These are phyloP conservation scores for Phytophthora crassamura DNA, from an alignment of 352 stramenopile species.

Conservation along the genomic window DNA sequence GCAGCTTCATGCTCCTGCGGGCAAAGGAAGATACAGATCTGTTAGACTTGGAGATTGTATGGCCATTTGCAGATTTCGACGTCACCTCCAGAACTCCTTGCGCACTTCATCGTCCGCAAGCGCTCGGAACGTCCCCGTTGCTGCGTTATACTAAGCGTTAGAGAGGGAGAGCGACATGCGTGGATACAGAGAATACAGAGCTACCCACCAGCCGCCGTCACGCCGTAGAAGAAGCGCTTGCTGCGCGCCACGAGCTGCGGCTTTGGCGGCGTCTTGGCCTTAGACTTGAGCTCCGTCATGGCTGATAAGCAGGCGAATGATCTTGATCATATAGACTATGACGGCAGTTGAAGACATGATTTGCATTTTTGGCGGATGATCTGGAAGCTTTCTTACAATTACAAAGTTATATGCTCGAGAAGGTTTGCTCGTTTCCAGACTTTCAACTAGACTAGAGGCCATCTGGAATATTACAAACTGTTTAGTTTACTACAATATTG, in stretches of 20 bases:
- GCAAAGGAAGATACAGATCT: neutral
- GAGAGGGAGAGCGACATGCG: neutral
- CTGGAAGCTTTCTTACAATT: too few relatives aligned
- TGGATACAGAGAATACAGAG: neutral
- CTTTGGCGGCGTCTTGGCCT: conserved; percentile 3
- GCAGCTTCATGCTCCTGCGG: conserved; percentile 51
- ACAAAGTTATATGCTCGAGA: too few relatives aligned
- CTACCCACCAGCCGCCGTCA: conserved; percentile 34
- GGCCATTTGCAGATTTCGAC: neutral
- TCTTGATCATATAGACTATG: too few relatives aligned
- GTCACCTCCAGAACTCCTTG: conserved; percentile 54
- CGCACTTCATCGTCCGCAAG: conserved; percentile 51
- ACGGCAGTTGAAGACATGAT: conserved; percentile 28
- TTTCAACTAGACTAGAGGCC: too few relatives aligned
- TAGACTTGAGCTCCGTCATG: conserved; percentile 2
- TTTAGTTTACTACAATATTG: too few relatives aligned
- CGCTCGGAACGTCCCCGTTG: conserved; percentile 41
- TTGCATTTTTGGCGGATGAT: too few relatives aligned
- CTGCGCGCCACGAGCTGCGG: conserved; percentile 29
- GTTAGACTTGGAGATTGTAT: conserved; percentile 15
- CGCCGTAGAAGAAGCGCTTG: conserved; percentile 46
- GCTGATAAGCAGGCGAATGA: conserved; percentile 19
- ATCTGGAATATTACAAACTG: too few relatives aligned
- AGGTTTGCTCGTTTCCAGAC: too few relatives aligned
- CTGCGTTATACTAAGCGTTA: conserved; percentile 19